phyloP scores from a whole-genome alignment of 2,329 filamentous ascomycete genomes.

The Alternaria sp. region DNA sequence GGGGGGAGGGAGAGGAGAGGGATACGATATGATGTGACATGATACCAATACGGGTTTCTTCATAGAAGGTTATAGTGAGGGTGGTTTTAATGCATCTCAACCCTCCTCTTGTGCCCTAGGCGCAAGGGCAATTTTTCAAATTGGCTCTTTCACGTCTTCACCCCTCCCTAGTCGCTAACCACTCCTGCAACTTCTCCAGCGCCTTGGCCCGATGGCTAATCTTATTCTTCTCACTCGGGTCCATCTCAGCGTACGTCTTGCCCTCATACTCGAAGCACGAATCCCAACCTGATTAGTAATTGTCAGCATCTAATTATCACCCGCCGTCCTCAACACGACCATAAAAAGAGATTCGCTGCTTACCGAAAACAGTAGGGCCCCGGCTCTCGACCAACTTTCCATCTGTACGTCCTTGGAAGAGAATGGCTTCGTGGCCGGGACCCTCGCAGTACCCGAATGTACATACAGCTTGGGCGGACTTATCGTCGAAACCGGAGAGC shows the following conservation, averaged over 20 bases:
- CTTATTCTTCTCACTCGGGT: conserved; percentile 83
- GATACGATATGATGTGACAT: neutral
- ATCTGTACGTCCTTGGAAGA: conserved; percentile 91
- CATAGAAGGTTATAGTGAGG: neutral
- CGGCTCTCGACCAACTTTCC: conserved; percentile 85
- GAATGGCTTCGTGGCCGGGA: conserved; percentile 80
- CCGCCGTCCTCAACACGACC: no score
- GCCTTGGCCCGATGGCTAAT: conserved; percentile 91
- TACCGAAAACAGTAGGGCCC: conserved; percentile 84
- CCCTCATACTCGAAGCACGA: conserved; percentile 94
- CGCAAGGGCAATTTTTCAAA: neutral
- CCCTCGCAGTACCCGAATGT: conserved; percentile 93
- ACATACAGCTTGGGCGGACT: conserved; percentile 90
- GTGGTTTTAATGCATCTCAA: neutral
- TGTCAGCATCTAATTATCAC: no score
- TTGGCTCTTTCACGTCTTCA: conserved; percentile 25
- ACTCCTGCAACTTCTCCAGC: conserved; percentile 83
- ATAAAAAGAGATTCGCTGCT: conserved; percentile 42
- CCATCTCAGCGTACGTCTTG: conserved; percentile 93
- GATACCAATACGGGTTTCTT: conserved; percentile 12
- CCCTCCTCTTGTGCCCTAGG: neutral
- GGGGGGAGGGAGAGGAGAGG: neutral
- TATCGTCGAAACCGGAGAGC: conserved; percentile 86
- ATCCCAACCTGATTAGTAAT: conserved; percentile 77
- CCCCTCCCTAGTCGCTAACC: conserved; percentile 66